Evolutionary conservation across 371 early-diverging fungal genomes (phyloP).

Genomic region (Mortierella sp.): DNA sequence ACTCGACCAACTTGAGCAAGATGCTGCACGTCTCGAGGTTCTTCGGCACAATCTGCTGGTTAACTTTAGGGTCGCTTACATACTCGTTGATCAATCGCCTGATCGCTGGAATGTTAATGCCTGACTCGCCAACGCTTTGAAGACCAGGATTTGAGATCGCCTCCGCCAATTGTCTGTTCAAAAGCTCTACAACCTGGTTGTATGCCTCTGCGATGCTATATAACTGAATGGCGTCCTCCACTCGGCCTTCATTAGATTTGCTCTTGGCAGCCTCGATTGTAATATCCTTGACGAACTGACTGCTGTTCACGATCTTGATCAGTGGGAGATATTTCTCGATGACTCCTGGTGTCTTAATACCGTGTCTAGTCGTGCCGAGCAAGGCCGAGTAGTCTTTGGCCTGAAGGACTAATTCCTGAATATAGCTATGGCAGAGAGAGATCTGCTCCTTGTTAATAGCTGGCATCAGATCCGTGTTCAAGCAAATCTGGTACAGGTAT

Average conservation of each 20-base stretch:
- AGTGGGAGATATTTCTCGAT: slow-evolving; percentile 73
- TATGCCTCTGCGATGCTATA: slow-evolving; percentile 84
- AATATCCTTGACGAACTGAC: slow-evolving; percentile 73
- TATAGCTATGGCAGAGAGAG: slow-evolving; percentile 57
- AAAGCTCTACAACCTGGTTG: slow-evolving; percentile 79
- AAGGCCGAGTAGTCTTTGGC: slow-evolving; percentile 68
- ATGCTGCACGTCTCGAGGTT: slow-evolving; percentile 62
- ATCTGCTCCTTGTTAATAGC: slow-evolving; percentile 57
- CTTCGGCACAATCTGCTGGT: slow-evolving; percentile 41
- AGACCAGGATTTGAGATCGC: slow-evolving; percentile 59
- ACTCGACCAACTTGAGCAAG: slow-evolving; percentile 69
- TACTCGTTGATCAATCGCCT: slow-evolving; percentile 62
- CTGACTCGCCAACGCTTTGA: slow-evolving; percentile 22
- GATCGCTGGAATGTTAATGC: slow-evolving; percentile 36
- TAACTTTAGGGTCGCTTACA: slow-evolving; percentile 56
- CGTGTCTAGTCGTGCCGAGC: slow-evolving; percentile 66
- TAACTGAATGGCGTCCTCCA: slow-evolving; percentile 80
- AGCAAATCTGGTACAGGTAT: slow-evolving; percentile 74
- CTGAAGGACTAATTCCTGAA: slow-evolving; percentile 61
- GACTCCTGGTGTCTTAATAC: slow-evolving; percentile 65
- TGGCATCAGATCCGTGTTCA: slow-evolving; percentile 60
- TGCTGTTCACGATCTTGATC: slow-evolving; percentile 65
- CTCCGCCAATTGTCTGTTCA: slow-evolving; percentile 84
- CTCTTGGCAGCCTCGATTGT: slow-evolving; percentile 77
- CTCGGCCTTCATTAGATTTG: slow-evolving; percentile 73